These are phyloP conservation scores for Candida freyschussii DNA, from an alignment of 1,139 yeast species.

Conservation along the genomic window DNA sequence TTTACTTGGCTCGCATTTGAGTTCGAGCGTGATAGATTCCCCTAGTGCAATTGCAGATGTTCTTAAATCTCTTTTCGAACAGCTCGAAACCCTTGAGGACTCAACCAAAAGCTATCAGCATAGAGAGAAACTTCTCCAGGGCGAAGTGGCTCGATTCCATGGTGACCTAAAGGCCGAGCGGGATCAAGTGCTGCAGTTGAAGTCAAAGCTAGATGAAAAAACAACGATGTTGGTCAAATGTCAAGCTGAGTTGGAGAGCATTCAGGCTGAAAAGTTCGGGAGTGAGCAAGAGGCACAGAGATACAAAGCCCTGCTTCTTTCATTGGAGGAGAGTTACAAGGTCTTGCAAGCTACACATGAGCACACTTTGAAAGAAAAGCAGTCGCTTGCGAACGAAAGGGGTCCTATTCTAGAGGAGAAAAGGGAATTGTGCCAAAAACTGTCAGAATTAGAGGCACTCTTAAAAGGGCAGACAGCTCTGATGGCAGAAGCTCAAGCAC, in stretches of 20 bases:
- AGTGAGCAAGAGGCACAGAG: background rate
- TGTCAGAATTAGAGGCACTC: background rate
- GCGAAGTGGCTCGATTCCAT: background rate
- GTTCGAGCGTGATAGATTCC: too few species aligned
- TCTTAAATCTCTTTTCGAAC: too few species aligned
- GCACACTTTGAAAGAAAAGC: background rate
- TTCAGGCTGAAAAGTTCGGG: background rate
- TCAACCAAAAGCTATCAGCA: too few species aligned
- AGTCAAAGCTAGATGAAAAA: background rate
- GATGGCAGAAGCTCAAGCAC: slow-evolving; percentile 2
- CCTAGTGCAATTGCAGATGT: too few species aligned
- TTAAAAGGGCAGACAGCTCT: slow-evolving; percentile 1
- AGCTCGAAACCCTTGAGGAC: too few species aligned
- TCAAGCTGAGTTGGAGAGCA: slow-evolving; percentile 1
- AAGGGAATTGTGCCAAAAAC: background rate
- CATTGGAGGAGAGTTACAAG: slow-evolving; percentile 1
- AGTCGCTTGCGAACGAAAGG: background rate
- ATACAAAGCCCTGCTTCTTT: slow-evolving; percentile 3
- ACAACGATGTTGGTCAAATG: background rate
- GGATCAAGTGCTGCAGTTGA: background rate
- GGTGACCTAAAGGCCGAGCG: background rate
- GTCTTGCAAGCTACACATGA: background rate
- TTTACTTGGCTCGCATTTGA: too few species aligned
- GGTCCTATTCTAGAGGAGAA: background rate
- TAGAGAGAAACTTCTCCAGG: background rate